Percentiles rank a stretch among this genome's conserved stretches.
phyloP scores from a whole-genome alignment of 2,329 filamentous ascomycete species.

The Beauveria caledonica region DNA sequence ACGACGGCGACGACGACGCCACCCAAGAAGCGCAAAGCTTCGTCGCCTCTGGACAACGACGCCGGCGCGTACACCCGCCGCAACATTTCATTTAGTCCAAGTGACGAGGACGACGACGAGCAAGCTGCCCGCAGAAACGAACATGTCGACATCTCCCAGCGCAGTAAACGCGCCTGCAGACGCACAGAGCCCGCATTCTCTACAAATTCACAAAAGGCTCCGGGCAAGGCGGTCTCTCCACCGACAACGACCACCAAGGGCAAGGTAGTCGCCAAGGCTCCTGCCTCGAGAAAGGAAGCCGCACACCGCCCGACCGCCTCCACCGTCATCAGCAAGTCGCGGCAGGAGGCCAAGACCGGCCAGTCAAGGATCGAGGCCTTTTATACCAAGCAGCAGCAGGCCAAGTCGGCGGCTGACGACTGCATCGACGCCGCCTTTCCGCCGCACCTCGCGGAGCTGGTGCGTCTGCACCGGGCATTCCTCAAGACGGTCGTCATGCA shows the following conservation, averaged over 20 bases:
- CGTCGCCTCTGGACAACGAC: not conserved
- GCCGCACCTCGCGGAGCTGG: constrained; percentile 47
- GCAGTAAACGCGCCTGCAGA: constrained; percentile 8
- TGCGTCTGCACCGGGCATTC: constrained; percentile 58
- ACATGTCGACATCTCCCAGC: not conserved
- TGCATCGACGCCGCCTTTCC: constrained; percentile 31
- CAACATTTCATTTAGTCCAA: constrained; percentile 7
- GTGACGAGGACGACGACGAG: constrained; percentile 3
- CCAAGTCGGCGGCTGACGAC: constrained; percentile 19
- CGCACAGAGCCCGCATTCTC: not conserved
- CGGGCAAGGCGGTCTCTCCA: not conserved
- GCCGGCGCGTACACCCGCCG: not conserved
- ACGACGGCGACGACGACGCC: not conserved
- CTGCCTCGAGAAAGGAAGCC: constrained; percentile 21
- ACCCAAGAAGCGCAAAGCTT: constrained; percentile 9
- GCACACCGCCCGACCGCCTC: constrained; percentile 24
- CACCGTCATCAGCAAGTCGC: constrained; percentile 25
- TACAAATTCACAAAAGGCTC: not conserved
- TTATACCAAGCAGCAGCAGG: constrained; percentile 26
- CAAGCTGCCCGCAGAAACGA: not conserved
- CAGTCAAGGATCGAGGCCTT: constrained; percentile 33
- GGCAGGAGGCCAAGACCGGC: constrained; percentile 19
- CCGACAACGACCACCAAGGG: constrained; percentile 17
- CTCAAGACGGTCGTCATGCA: constrained; percentile 61
- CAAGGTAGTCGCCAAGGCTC: constrained; percentile 23